These are phyloP conservation scores for Simmondsia chinensis DNA, from an alignment of 148 eudicot species.

Conservation along the genomic window DNA sequence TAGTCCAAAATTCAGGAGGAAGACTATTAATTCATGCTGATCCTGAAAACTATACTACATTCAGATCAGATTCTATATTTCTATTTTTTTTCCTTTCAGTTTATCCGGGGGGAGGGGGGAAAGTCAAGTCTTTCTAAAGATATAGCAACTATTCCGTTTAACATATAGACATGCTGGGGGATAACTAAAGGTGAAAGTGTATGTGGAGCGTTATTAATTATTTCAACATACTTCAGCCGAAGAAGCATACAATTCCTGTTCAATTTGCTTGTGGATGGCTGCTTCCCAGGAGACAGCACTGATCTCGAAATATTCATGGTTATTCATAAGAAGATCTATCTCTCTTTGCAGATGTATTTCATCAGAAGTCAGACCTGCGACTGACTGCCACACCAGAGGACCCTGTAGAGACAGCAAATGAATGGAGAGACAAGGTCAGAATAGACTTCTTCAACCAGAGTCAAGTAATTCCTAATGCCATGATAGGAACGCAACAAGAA, in stretches of 20 bases:
- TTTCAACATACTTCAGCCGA: constrained; percentile 50
- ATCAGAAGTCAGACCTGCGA: constrained; percentile 49
- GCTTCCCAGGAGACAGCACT: constrained; percentile 92
- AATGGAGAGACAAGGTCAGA: constrained; percentile 3
- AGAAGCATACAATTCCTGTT: constrained; percentile 75
- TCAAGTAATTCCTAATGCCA: too few species aligned
- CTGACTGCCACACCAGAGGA: constrained; percentile 87
- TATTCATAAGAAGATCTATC: constrained; percentile 37
- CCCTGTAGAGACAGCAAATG: constrained; percentile 42
- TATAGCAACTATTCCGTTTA: too few species aligned
- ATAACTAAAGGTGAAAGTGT: constrained; percentile 3
- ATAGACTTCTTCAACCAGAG: not conserved
- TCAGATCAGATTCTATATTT: too few species aligned
- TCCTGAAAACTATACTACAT: too few species aligned
- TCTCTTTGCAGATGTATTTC: constrained; percentile 50
- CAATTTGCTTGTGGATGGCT: constrained; percentile 83
- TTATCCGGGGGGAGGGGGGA: too few species aligned
- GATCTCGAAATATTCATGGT: constrained; percentile 55
- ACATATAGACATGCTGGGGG: not conserved
- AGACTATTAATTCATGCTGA: too few species aligned
- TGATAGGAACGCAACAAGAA: too few species aligned
- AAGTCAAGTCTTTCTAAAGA: too few species aligned
- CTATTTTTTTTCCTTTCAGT: too few species aligned
- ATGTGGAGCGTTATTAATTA: constrained; percentile 1
- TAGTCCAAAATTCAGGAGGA: too few species aligned